Conservation (phyloP, 129 eudicot species). For the Helichrysum umbraculigerum region DNA sequence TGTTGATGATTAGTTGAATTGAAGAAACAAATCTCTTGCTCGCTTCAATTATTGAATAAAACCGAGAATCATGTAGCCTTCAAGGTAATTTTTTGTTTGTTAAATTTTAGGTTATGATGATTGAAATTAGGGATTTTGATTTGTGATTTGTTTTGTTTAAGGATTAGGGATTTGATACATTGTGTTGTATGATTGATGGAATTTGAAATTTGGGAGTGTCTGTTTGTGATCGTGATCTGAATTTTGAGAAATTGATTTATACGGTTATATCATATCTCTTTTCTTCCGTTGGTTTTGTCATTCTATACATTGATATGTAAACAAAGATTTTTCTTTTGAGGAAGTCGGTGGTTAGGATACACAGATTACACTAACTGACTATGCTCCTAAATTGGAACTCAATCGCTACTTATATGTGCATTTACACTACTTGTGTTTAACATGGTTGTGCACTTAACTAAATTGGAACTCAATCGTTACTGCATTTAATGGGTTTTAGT, state of each 20-base stretch:
- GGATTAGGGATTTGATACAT: constrained; percentile 48
- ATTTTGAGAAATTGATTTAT: not conserved
- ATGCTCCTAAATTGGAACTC: too few relatives aligned
- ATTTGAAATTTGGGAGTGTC: not conserved
- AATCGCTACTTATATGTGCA: too few relatives aligned
- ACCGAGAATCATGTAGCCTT: constrained; percentile 83
- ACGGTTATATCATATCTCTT: too few relatives aligned
- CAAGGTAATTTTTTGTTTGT: constrained; percentile 53
- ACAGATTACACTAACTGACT: too few relatives aligned
- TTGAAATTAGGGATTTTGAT: constrained; percentile 11
- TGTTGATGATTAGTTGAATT: constrained; percentile 65
- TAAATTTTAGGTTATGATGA: constrained; percentile 4
- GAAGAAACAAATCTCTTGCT: constrained; percentile 85
- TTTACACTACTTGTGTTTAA: too few relatives aligned
- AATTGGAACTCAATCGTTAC: too few relatives aligned
- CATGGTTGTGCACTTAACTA: too few relatives aligned
- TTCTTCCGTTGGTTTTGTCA: too few relatives aligned
- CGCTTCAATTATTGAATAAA: constrained; percentile 72
- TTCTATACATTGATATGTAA: too few relatives aligned
- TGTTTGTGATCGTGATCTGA: not conserved
- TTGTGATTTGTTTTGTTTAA: not conserved
- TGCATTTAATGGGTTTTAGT: too few relatives aligned
- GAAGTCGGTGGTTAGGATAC: too few relatives aligned
- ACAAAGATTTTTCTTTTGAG: too few relatives aligned
- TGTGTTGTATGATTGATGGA: constrained; percentile 42